phyloP scores from a whole-genome alignment of 192 early-diverging fungal species.

The Chytriomyces sp. region DNA sequence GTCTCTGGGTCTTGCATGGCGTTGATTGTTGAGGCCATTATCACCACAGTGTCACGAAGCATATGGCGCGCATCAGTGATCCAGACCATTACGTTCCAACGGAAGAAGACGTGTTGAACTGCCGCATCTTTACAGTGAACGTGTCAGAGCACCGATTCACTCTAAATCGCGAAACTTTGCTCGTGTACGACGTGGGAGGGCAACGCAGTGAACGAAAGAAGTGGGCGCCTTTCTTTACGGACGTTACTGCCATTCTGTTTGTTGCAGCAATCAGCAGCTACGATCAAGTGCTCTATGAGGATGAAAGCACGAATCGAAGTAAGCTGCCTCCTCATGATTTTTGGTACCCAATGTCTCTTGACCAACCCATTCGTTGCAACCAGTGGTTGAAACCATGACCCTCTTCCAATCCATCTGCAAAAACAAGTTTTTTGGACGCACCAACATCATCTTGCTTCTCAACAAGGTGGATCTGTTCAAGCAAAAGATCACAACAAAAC shows the following conservation, averaged over 20 bases:
- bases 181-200: constrained; percentile 68
- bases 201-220: constrained; percentile 63
- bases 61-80: background rate
- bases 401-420: constrained; percentile 40
- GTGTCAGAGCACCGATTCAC: constrained; percentile 7
- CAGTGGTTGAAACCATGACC: constrained; percentile 50
- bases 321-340: constrained; percentile 59
- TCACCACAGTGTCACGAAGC: background rate
- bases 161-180: constrained; percentile 42
- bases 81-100: background rate
- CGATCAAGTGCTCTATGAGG: constrained; percentile 63
- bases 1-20: background rate
- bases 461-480: constrained; percentile 70
- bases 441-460: constrained; percentile 62
- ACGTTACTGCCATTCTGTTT: constrained; percentile 66
- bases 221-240: constrained; percentile 69
- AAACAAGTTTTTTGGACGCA: constrained; percentile 46
- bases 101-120: background rate
- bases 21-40: constrained; percentile 32
- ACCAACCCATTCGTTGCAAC: constrained; percentile 57
- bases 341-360: constrained; percentile 40
- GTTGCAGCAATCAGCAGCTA: constrained; percentile 62
- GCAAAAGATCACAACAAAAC: constrained; percentile 45
- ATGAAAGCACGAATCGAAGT: constrained; percentile 53
- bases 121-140: background rate